A percentile compares a stretch with the other conserved stretches of the same genome.
These are phyloP conservation scores for Grosmannia huntii DNA, from an alignment of 2,329 filamentous ascomycete species.

Conservation along the genomic window DNA sequence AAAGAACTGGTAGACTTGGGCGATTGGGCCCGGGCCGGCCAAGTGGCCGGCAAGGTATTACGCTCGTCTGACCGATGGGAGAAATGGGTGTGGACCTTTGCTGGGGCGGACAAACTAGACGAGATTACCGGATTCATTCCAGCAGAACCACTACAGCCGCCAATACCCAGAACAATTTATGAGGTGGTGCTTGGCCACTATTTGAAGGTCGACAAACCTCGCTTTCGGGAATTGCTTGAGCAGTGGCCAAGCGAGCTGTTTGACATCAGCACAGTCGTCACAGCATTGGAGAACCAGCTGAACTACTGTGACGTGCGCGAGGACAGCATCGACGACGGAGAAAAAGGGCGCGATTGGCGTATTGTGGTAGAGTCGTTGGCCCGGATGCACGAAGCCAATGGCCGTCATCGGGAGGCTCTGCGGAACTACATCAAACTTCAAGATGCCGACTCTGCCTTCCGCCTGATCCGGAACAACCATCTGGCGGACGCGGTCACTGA, in stretches of 20 bases:
- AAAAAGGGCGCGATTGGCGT: conserved; percentile 69
- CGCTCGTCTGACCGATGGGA: conserved; percentile 76
- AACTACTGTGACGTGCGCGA: conserved; percentile 61
- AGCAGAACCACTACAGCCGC: conserved; percentile 60
- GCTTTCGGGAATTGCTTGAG: conserved; percentile 68
- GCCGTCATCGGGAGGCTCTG: conserved; percentile 71
- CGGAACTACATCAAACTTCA: conserved; percentile 82
- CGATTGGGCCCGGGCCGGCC: conserved; percentile 67
- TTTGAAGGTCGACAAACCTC: conserved; percentile 60
- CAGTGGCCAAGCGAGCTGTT: conserved; percentile 78
- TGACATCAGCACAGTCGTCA: conserved; percentile 62
- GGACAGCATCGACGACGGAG: conserved; percentile 61
- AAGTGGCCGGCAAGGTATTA: conserved; percentile 72
- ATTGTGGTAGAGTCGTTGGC: conserved; percentile 81
- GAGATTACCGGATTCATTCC: conserved; percentile 83
- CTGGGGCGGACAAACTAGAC: conserved; percentile 72
- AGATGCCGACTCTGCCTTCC: conserved; percentile 81
- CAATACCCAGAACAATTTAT: conserved; percentile 70
- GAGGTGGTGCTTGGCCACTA: conserved; percentile 86
- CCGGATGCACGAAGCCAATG: conserved; percentile 70
- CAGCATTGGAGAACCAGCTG: conserved; percentile 70
- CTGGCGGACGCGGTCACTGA: conserved; percentile 81
- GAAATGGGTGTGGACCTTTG: conserved; percentile 90
- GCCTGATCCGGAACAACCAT: conserved; percentile 74
- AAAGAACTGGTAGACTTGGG: conserved; percentile 65